A percentile compares a stretch with the other conserved stretches of the same genome.
phyloP scores from a whole-genome alignment of 169 alveolate genomes.

The Cytauxzoon felis region DNA sequence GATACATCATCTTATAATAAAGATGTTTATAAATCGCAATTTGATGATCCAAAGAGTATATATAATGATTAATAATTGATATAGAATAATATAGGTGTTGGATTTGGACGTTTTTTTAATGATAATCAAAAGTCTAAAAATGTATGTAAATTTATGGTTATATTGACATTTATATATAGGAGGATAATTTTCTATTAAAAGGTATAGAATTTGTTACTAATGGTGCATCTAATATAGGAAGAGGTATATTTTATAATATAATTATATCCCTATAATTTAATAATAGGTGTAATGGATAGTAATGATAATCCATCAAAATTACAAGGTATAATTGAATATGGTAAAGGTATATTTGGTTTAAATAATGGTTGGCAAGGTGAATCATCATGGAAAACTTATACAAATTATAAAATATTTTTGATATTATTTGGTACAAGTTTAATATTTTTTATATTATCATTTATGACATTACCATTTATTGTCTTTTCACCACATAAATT shows the following conservation, averaged over 20 bases:
- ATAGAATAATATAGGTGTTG: not conserved
- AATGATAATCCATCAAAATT: conserved; percentile 6
- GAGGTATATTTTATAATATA: conserved; percentile 14
- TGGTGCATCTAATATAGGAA: conserved; percentile 37
- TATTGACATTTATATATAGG: not conserved
- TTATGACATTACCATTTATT: conserved; percentile 59
- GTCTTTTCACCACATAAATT: conserved; percentile 61
- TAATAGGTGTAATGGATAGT: not conserved
- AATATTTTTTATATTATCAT: conserved; percentile 45
- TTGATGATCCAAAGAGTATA: not conserved
- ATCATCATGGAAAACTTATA: conserved; percentile 58
- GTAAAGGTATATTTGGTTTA: conserved; percentile 24
- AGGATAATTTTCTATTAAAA: conserved; percentile 51
- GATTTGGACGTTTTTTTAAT: not conserved
- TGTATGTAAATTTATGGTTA: not conserved
- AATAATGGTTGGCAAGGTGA: conserved; percentile 16
- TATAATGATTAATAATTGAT: not conserved
- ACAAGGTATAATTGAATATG: conserved; percentile 24
- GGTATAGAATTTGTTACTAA: conserved; percentile 52
- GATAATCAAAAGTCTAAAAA: not conserved
- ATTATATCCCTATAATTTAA: not conserved
- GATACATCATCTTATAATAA: conserved; percentile 31
- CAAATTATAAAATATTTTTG: conserved; percentile 43
- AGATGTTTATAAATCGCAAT: not conserved
- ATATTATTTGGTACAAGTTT: conserved; percentile 20